These are phyloP conservation scores for Exserohilum turcica DNA, from an alignment of 2,329 filamentous ascomycete genomes.

Conservation along the genomic window DNA sequence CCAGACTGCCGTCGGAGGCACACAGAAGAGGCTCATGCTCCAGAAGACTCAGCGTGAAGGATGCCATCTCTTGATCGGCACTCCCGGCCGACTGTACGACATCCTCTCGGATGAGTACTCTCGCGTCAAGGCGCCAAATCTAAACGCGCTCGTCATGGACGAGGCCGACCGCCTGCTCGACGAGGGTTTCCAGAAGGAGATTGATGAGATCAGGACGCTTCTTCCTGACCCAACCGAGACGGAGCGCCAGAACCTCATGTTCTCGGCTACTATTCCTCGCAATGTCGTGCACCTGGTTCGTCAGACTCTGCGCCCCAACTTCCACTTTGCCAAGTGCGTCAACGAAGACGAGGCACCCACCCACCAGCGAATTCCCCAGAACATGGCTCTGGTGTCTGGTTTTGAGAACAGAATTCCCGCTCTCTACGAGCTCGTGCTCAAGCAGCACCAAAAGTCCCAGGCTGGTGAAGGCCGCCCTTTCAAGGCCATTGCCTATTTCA, in stretches of 20 bases:
- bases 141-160: slow-evolving; percentile 66
- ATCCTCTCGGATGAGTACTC: slow-evolving; percentile 69
- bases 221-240: slow-evolving; percentile 68
- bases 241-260: slow-evolving; percentile 87
- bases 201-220: slow-evolving; percentile 53
- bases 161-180: slow-evolving; percentile 72
- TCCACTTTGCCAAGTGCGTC: slow-evolving; percentile 91
- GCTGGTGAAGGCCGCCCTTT: slow-evolving; percentile 65
- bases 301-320: slow-evolving; percentile 77
- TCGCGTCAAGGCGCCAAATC: slow-evolving; percentile 66
- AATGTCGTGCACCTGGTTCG: slow-evolving; percentile 82
- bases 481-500: slow-evolving; percentile 95
- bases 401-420: slow-evolving; percentile 79
- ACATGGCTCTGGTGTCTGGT: slow-evolving; percentile 68
- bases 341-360: slow-evolving; percentile 80
- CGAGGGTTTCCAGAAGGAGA: slow-evolving; percentile 58
- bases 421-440: slow-evolving; percentile 74
- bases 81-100: slow-evolving; percentile 85
- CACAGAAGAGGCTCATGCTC: slow-evolving; percentile 73
- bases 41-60: slow-evolving; percentile 71
- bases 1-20: slow-evolving; percentile 88
- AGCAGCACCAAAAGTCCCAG: slow-evolving; percentile 58
- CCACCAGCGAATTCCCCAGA: slow-evolving; percentile 82
- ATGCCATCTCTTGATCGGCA: slow-evolving; percentile 88
- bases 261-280: slow-evolving; percentile 88